phyloP scores from a whole-genome alignment of 2,329 filamentous ascomycete genomes.

The Aspergillus ustus region DNA sequence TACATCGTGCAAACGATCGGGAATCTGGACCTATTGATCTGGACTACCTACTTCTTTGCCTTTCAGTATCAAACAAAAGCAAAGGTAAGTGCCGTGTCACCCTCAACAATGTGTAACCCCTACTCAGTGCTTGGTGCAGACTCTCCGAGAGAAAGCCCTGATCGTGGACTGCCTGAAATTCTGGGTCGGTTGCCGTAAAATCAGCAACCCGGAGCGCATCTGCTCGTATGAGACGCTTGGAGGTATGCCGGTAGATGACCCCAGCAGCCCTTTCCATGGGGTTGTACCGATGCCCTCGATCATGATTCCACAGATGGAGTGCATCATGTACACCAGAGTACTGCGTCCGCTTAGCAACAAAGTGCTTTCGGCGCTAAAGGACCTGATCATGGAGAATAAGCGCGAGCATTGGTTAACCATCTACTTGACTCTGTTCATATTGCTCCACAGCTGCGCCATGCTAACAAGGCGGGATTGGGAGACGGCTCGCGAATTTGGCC shows the following conservation, averaged over 20 bases:
- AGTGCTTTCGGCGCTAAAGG: constrained; percentile 13
- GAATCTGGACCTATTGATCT: constrained; percentile 16
- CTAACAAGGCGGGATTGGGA: constrained; percentile 17
- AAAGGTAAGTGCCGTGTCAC: constrained; percentile 14
- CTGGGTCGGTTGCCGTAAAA: constrained; percentile 19
- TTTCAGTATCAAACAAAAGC: constrained; percentile 18
- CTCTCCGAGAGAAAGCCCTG: constrained; percentile 10
- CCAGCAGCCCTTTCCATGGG: constrained; percentile 11
- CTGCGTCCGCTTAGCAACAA: constrained; percentile 15
- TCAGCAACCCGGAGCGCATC: constrained; percentile 17
- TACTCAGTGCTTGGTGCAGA: constrained; percentile 10
- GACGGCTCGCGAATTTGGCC: constrained; percentile 15
- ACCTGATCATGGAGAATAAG: constrained; percentile 17
- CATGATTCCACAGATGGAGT: constrained; percentile 21
- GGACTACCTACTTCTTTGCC: constrained; percentile 18
- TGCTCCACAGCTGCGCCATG: constrained; percentile 17
- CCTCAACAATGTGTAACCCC: not conserved
- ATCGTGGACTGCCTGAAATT: constrained; percentile 16
- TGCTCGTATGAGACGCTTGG: constrained; percentile 11
- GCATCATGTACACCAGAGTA: constrained; percentile 19
- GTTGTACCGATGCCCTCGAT: constrained; percentile 16
- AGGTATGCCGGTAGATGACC: constrained; percentile 9
- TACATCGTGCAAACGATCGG: constrained; percentile 14
- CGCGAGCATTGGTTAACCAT: constrained; percentile 20
- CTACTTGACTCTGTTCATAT: constrained; percentile 16